Base-by-base conservation (phyloP, 2,329 filamentous ascomycete genomes). In the Alternaria brassicicola region DNA sequence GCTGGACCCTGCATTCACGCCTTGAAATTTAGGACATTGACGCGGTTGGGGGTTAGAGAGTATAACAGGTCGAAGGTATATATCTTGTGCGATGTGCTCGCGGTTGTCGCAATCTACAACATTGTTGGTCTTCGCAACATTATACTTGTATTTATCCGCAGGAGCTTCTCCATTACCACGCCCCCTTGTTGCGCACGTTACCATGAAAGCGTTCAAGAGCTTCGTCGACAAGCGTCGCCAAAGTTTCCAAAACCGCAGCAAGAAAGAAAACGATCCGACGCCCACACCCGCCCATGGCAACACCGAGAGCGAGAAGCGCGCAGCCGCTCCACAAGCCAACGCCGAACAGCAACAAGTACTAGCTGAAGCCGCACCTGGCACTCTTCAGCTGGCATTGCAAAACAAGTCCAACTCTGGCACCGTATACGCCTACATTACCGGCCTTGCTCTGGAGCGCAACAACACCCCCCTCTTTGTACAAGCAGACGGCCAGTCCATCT, bases 381-480 rank as follows among this genome's bases (percentile, higher is more conserved):
- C 84, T 8, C 78, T 91, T 43, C 80, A 85, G 50, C 83, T 92
- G 57, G 83, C 84, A 10, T 77, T 93, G 19, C 80, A 84, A 66
- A 93, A 93, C 78, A 85, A 85, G 66, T 89, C 88, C 2, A 78
- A 78, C 28, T 88, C 88, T 1, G 77, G 80, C 51, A 83, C 77
- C 31, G 84, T 87, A 41, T 92, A 86, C 68, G 89, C 87, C 19
- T 89, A 91, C 73, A 84, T 95, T 69, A 93, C 88, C 1, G 90
- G 90, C 19, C 80, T 82, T 17, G 86, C 87, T 30, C 71, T 88
- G 42, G 83, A 87, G 71, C 84, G 85, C 17, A 82, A 84, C 71
- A 85, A 86, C 66, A 81, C 81, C 13, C 80, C 88, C 19, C 83
- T 88, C 59, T 80, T 93, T 41, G 80, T 93, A 25, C 80, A 85